These are phyloP conservation scores for Claviceps digitariae DNA, from an alignment of 2,329 filamentous ascomycete genomes.

Conservation along the genomic window DNA sequence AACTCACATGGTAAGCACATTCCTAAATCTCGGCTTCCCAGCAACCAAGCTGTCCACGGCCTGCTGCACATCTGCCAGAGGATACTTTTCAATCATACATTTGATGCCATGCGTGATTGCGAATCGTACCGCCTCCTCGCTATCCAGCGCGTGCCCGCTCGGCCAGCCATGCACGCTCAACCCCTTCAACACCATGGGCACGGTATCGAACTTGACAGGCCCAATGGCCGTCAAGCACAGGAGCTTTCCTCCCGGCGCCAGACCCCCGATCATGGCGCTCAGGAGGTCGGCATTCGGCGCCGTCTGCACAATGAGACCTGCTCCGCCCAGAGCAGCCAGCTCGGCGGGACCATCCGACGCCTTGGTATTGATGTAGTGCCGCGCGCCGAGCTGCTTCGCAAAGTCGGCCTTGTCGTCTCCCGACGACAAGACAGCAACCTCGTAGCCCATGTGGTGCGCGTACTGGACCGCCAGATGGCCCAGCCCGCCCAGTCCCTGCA, in stretches of 20 bases:
- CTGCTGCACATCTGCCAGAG: slow-evolving; percentile 35
- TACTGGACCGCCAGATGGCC: slow-evolving; percentile 70
- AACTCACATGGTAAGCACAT: slow-evolving; percentile 25
- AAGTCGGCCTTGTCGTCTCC: slow-evolving; percentile 56
- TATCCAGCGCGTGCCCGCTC: slow-evolving; percentile 48
- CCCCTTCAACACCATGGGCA: slow-evolving; percentile 32
- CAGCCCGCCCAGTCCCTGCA: slow-evolving; percentile 61
- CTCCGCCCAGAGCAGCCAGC: slow-evolving; percentile 43
- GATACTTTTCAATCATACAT: slow-evolving; percentile 52
- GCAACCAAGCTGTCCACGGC: slow-evolving; percentile 28
- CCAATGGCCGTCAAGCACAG: slow-evolving; percentile 43
- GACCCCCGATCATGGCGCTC: slow-evolving; percentile 35
- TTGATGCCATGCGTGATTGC: slow-evolving; percentile 46
- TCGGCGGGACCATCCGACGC: slow-evolving; percentile 33
- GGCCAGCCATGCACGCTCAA: slow-evolving; percentile 50
- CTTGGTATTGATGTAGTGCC: slow-evolving; percentile 36
- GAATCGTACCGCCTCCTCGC: slow-evolving; percentile 54
- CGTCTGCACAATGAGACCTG: slow-evolving; percentile 47
- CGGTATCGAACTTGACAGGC: slow-evolving; percentile 28
- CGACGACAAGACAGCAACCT: slow-evolving; percentile 53
- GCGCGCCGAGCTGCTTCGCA: slow-evolving; percentile 33
- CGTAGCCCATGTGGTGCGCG: slow-evolving; percentile 62
- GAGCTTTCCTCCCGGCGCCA: slow-evolving; percentile 42
- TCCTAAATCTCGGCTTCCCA: slow-evolving; percentile 31
- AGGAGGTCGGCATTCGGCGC: slow-evolving; percentile 47